Evolutionary conservation across 352 stramenopile species (phyloP), one percentile per base, ranked within the genome.

Genomic region (Lagenidium sp.): DNA sequence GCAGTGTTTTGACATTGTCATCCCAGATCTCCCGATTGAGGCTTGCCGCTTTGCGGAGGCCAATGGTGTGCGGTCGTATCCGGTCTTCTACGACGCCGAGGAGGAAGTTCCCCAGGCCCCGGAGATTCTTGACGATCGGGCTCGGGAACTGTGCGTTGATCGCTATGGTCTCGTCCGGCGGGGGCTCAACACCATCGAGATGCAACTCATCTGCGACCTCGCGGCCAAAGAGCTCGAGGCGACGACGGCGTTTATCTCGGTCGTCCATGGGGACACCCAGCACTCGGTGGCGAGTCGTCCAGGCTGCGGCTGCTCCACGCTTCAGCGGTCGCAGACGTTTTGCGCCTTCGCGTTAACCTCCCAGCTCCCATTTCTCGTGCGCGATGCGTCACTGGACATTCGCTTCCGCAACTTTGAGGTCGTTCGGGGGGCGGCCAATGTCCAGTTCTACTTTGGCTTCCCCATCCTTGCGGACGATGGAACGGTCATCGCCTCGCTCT

Each of bases 1-100:
- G 43, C 66, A 78, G 38, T 83, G 70, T 37, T 83, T 83, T 22
- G 70, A 83, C 28, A 57, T 83, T 21, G 48, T 50, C 0, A 42
- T 83, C 4, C 21, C 47, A 0, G 65, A 80, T 28, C 38, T 76
- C 2, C 48, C 66, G 8, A 32, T 78, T 16, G 44, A 62, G 0
- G 49, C 58, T 16, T 83, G 70, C 22, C 30, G 65, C 26, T 63
- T 83, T 36, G 65, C 70, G 0, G 70, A 83, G 43, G 37, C 47
- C 12, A 53, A 73, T 30, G 64, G 67, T 10, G 56, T 43, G 13
- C 50, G 70, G 2, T 41, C 31, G 5, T 83, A 83, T 23, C 62
- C 67, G 11, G 49, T 80, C 4, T 55, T 68, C 31, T 83, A 74
- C 47, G 62, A 78, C 26, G 45, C 62, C 6, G 55, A 62, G 25